Evolutionary conservation across 2,329 filamentous ascomycete species (phyloP).

Genomic region (Xenosphaeropsis pyriputrescens): DNA sequence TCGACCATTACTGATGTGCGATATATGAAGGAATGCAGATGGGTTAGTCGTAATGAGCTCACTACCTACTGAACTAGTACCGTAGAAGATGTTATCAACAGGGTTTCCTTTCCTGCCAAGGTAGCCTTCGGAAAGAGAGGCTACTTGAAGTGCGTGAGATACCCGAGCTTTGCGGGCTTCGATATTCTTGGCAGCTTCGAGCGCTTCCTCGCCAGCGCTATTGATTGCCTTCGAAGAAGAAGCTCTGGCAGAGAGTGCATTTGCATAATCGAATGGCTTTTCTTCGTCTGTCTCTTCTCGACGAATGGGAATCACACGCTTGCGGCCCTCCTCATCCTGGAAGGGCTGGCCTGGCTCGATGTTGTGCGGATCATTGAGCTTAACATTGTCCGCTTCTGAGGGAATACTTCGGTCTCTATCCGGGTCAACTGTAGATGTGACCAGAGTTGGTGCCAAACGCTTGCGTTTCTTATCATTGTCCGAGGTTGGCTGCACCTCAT

Average conservation of each 20-base stretch:
- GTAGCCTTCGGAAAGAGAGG: slow-evolving; percentile 14
- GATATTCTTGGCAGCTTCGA: background rate
- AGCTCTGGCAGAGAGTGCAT: background rate
- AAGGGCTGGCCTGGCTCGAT: slow-evolving; percentile 7
- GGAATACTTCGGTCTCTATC: slow-evolving; percentile 9
- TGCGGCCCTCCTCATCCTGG: slow-evolving; percentile 8
- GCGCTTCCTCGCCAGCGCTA: background rate
- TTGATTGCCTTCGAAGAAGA: background rate
- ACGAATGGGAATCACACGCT: slow-evolving; percentile 8
- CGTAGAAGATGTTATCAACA: slow-evolving; percentile 26
- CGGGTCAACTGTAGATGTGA: slow-evolving; percentile 11
- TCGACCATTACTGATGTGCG: slow-evolving; percentile 24
- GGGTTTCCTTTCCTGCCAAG: slow-evolving; percentile 21
- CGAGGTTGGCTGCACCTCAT: too few species aligned
- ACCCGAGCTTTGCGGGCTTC: slow-evolving; percentile 1
- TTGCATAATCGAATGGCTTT: background rate
- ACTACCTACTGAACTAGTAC: slow-evolving; percentile 11
- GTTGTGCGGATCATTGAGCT: slow-evolving; percentile 3
- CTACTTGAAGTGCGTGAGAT: slow-evolving; percentile 1
- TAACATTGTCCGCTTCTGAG: slow-evolving; percentile 10
- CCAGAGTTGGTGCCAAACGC: slow-evolving; percentile 15
- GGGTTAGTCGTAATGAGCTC: slow-evolving; percentile 11
- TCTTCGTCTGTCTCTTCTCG: slow-evolving; percentile 1
- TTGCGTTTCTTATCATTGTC: slow-evolving; percentile 15
- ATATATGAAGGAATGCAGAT: slow-evolving; percentile 1